phyloP scores from a whole-genome alignment of 495 filamentous ascomycete genomes.

The Lasiosphaeris hirsuta region DNA sequence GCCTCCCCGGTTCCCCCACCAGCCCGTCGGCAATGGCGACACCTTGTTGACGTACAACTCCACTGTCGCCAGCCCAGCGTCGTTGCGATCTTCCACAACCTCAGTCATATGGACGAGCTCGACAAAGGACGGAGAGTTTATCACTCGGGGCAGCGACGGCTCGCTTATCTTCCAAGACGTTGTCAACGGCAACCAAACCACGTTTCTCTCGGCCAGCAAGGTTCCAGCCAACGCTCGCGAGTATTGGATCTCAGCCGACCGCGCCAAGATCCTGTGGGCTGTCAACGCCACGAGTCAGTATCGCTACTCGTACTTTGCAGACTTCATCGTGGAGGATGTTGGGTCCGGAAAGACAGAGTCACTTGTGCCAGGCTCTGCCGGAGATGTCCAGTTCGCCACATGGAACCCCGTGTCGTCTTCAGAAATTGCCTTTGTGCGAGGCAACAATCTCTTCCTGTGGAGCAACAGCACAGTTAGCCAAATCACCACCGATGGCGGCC shows the following conservation, averaged over 20 bases:
- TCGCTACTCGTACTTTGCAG: slow-evolving; percentile 55
- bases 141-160: slow-evolving; percentile 39
- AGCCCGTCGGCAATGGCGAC: slow-evolving; percentile 35
- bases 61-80: slow-evolving; percentile 30
- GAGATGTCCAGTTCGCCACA: slow-evolving; percentile 56
- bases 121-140: slow-evolving; percentile 46
- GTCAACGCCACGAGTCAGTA: slow-evolving; percentile 57
- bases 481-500: slow-evolving; percentile 52
- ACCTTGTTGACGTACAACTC: slow-evolving; percentile 45
- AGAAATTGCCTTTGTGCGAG: slow-evolving; percentile 53
- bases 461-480: slow-evolving; percentile 42
- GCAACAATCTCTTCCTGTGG: slow-evolving; percentile 56
- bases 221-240: slow-evolving; percentile 30
- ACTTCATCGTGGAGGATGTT: slow-evolving; percentile 53
- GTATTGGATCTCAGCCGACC: slow-evolving; percentile 38
- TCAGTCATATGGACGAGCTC: slow-evolving; percentile 47
- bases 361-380: slow-evolving; percentile 45
- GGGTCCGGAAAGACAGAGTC: slow-evolving; percentile 40
- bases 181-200: slow-evolving; percentile 41
- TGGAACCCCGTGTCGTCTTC: slow-evolving; percentile 44
- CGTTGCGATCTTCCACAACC: slow-evolving; percentile 28
- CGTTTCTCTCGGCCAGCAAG: slow-evolving; percentile 42
- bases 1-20: slow-evolving; percentile 36
- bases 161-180: slow-evolving; percentile 50
- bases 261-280: slow-evolving; percentile 48